Evolutionary conservation across 441 rosid species (phyloP), one percentile per base, ranked within the genome.

Genomic region (Jatropha podagrica): DNA sequence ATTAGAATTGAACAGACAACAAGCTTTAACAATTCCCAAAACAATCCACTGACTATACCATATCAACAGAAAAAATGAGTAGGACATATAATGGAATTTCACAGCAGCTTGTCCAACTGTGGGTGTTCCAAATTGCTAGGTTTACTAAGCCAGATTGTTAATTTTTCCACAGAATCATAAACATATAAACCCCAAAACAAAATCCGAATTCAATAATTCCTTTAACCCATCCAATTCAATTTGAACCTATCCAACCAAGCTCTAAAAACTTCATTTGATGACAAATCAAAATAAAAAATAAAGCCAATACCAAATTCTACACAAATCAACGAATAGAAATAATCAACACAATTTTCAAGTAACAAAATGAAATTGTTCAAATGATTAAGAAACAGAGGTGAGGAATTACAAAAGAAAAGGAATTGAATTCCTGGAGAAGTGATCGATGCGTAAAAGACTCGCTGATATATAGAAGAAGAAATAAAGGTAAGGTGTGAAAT

Each of bases 361-460:
- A 38, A 62, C 11, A 40, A 38, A 37, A 10, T 0, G 11, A 58
- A 23, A 65, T 65, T 5, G 14, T 18, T 38, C 1, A 37, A 64
- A 37, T 37, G 2, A 41, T 44, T 40, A 56, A 66, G 11, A 40
- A 41, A 41, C 11, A 58, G 2, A 68, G 51, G 44, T 12, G 41
- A 75, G 73, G 51, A 68, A 68, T 75, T 68, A 68, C 72, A 58
- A 60, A 46, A 48, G 15, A 23, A 60, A 59, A 3, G 14, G 26
- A 32, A 51, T 18, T 64, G 69, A 61, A 73, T 73, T 73, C 37
- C 60, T 41, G 4, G 10, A 2, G 26, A 9, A 26, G 17, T 23
- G 38, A 42, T 26, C 52, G 68, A 59, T 26, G 74, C 74, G 74
- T 76, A 44, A 41, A 69, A 55, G 7, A 38, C 61, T 75, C 51